These are phyloP conservation scores for Podaxis sp. DNA, from an alignment of 768 basidiomycete species.

Conservation along the genomic window DNA sequence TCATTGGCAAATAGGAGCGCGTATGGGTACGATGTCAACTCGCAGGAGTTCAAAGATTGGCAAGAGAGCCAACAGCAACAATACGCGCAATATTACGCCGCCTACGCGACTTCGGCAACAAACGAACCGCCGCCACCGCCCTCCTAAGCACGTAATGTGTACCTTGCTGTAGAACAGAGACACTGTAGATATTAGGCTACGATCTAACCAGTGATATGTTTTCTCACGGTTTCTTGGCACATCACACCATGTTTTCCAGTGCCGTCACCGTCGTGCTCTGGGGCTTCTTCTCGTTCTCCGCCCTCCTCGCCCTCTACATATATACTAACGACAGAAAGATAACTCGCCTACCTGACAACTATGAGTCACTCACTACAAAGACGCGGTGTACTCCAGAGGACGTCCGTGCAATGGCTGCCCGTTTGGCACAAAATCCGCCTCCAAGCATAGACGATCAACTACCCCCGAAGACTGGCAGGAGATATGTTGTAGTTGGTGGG, in stretches of 20 bases:
- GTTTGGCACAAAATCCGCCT: constrained; percentile 31
- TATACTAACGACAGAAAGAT: constrained; percentile 54
- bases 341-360: constrained; percentile 45
- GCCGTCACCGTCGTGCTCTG: background rate
- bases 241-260: background rate
- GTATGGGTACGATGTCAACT: constrained; percentile 86
- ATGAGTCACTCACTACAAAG: constrained; percentile 44
- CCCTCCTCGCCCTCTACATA: constrained; percentile 29
- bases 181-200: constrained; percentile 13
- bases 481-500: constrained; percentile 77
- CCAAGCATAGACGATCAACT: constrained; percentile 43
- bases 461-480: constrained; percentile 65
- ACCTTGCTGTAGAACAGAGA: constrained; percentile 14
- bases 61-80: constrained; percentile 70
- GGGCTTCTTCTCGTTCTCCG: background rate
- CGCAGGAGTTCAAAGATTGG: constrained; percentile 80
- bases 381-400: constrained; percentile 44
- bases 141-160: constrained; percentile 31
- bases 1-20: constrained; percentile 55
- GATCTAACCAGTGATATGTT: background rate
- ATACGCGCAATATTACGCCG: constrained; percentile 71
- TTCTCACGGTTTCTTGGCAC: background rate
- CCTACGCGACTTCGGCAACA: constrained; percentile 34
- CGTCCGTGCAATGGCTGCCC: constrained; percentile 35
- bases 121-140: constrained; percentile 33